phyloP scores from a whole-genome alignment of 139 green algal species.

The Klebsormidium nitens region DNA sequence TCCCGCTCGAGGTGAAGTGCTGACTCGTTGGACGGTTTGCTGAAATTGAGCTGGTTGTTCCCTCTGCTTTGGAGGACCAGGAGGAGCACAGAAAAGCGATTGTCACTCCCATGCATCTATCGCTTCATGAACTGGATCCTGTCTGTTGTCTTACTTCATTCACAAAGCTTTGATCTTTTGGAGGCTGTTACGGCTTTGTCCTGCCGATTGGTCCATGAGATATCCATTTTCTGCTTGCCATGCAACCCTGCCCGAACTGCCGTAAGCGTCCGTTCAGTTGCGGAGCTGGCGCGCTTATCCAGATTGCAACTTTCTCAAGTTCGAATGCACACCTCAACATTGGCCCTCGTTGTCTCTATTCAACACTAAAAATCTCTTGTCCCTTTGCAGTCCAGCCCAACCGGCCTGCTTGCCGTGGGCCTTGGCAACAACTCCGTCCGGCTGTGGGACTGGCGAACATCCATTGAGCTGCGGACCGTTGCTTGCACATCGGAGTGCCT shows the following conservation, averaged over 20 bases:
- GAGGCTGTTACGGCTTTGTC: no score
- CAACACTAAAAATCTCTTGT: neutral
- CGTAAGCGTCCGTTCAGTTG: neutral
- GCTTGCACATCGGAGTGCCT: slow-evolving; percentile 2
- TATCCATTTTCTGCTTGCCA: neutral
- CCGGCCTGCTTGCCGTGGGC: neutral
- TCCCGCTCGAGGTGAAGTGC: no score
- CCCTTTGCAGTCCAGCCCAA: neutral
- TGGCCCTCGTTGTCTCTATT: neutral
- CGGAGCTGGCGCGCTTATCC: neutral
- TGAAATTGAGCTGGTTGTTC: no score
- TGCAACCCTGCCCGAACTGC: neutral
- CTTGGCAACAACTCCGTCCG: neutral
- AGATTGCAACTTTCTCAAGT: neutral
- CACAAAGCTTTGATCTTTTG: no score
- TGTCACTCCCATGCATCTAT: no score
- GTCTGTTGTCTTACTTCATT: no score
- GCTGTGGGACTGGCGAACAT: neutral
- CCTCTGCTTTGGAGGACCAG: no score
- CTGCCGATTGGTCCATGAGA: no score
- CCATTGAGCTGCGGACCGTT: neutral
- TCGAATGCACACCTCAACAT: neutral
- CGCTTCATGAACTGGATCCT: no score
- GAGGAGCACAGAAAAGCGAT: no score
- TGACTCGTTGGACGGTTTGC: no score